phyloP scores from a whole-genome alignment of 306 rosid species.

The Mucuna pruriens region DNA sequence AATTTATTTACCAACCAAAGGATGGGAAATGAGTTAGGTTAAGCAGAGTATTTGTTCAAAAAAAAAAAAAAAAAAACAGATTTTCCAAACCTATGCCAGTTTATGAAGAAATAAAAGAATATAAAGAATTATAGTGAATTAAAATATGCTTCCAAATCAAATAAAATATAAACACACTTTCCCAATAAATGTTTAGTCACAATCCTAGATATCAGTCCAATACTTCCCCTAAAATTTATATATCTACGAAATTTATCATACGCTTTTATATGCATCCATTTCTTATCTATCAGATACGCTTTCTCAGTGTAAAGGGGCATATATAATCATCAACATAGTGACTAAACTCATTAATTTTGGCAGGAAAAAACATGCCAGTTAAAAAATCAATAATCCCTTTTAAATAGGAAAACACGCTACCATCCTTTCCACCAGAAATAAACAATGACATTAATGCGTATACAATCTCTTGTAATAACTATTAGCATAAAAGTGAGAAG shows the following conservation, averaged over 20 bases:
- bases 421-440: background rate
- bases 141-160: background rate
- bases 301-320: background rate
- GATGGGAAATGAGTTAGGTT: background rate
- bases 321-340: background rate
- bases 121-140: background rate
- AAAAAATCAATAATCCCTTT: conserved; percentile 26
- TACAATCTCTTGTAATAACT: conserved; percentile 24
- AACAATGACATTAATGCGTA: conserved; percentile 25
- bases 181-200: background rate
- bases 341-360: background rate
- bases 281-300: background rate
- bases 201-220: background rate
- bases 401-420: conserved; percentile 8
- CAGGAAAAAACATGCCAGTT: background rate
- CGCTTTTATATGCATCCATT: conserved; percentile 6
- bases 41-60: background rate
- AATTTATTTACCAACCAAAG: background rate
- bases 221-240: background rate
- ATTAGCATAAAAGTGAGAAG: conserved; percentile 4
- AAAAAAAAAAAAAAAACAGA: background rate
- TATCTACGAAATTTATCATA: background rate
- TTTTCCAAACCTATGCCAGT: background rate
- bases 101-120: background rate
- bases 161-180: background rate